Conservation (phyloP, 495 filamentous ascomycete genomes). For the Penicillium verhagenii region DNA sequence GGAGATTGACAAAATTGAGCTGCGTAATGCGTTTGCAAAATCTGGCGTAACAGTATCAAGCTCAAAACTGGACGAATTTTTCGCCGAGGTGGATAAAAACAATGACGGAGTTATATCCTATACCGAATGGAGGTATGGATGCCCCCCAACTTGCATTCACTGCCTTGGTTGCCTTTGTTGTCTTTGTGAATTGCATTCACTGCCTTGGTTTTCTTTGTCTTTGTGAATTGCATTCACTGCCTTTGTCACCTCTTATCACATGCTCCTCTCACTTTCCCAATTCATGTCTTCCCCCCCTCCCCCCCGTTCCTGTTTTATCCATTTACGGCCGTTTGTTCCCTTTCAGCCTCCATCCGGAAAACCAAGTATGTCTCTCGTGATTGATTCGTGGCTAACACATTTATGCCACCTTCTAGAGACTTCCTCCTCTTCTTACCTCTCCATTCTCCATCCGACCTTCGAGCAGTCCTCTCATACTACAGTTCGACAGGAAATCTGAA, state of each 20-base stretch:
- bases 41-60: conserved; percentile 78
- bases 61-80: conserved; percentile 79
- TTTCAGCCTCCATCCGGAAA: too few relatives aligned
- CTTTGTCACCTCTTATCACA: too few relatives aligned
- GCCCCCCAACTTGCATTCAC: neutral
- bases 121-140: conserved; percentile 89
- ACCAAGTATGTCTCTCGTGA: too few relatives aligned
- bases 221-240: too few relatives aligned
- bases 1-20: conserved; percentile 81
- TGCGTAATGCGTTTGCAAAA: conserved; percentile 70
- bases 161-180: neutral
- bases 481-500: conserved; percentile 86
- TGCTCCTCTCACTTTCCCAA: too few relatives aligned
- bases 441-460: conserved; percentile 63
- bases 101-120: conserved; percentile 86
- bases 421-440: conserved; percentile 94
- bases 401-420: conserved; percentile 61
- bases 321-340: too few relatives aligned
- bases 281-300: too few relatives aligned
- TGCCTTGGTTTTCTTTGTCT: too few relatives aligned
- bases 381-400: conserved; percentile 13
- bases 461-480: conserved; percentile 88
- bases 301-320: too few relatives aligned
- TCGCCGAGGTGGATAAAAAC: conserved; percentile 85
- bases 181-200: neutral